Base-by-base conservation (phyloP, 495 filamentous ascomycete genomes). In the Pseudomonodictys pantanalensis region DNA sequence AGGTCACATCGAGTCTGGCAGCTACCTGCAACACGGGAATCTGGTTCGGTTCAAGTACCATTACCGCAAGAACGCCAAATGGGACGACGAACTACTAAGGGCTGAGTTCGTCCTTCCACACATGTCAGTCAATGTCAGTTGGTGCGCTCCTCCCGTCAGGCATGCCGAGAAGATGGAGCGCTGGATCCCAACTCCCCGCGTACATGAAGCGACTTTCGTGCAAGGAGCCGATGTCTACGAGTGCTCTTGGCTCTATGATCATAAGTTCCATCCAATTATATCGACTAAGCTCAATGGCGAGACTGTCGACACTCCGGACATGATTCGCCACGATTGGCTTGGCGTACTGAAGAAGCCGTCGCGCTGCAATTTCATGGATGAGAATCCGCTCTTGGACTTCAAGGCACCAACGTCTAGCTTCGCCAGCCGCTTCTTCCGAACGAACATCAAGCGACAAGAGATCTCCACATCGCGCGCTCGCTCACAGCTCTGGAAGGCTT, bases 401-500 rank as follows among this genome's bases (percentile, higher is more conserved):
- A 71, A 73, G 25, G 78, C 75, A 28, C 61, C 80, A 8, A 75
- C 64, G 2, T 75, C 78, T 1, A 82, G 76, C 56, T 53, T 76
- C 10, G 38, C 82, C 8, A 75, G 76, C 0, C 75, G 79, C 20
- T 63, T 76, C 2, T 67, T 84, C 6, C 71, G 79, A 1, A 52
- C 76, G 30, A 81, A 78, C 26, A 77, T 73, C 39, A 79, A 78
- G 60, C 74, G 74, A 32, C 78, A 78, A 57, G 74, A 77, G 2
- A 74, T 83, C 0, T 83, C 83, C 0, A 85, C 82, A 5, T 82
- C 82, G 24, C 75, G 73, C 38, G 76, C 81, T 58, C 75, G 84
- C 18, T 85, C 84, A 0, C 67, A 83, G 65, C 77, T 87, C 28
- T 87, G 84, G 84, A 82, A 81, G 53, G 75, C 77, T 4, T 87